phyloP scores from a whole-genome alignment of 805 yeast species.

The Scheffersomyces stipitis region DNA sequence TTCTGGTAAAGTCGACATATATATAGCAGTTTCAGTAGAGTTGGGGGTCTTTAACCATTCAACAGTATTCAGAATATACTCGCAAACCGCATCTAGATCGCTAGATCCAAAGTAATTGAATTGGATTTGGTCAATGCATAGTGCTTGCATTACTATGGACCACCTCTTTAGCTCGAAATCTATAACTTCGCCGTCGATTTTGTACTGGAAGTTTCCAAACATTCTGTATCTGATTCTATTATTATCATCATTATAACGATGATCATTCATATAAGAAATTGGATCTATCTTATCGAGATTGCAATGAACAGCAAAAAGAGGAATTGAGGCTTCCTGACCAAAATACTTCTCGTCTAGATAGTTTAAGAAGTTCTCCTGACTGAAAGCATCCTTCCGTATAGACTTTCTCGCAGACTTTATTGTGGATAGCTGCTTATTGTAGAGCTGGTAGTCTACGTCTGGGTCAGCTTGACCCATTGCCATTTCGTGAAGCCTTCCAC shows the following conservation, averaged over 20 bases:
- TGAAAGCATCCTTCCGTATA: conserved; percentile 23
- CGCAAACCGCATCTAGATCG: not conserved
- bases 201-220: conserved; percentile 23
- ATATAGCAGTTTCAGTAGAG: too few relatives aligned
- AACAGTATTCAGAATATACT: conserved; percentile 2
- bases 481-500: conserved; percentile 29
- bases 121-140: conserved; percentile 1
- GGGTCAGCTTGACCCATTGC: conserved; percentile 21
- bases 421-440: conserved; percentile 2
- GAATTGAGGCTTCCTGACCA: conserved; percentile 14
- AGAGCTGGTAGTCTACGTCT: conserved; percentile 7
- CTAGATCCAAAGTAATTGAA: not conserved
- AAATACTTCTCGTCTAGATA: conserved; percentile 12
- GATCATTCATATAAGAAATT: conserved; percentile 19
- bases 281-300: conserved; percentile 40
- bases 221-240: conserved; percentile 26
- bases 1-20: too few relatives aligned
- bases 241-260: conserved; percentile 24
- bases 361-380: conserved; percentile 15
- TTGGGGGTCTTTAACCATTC: too few relatives aligned
- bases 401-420: too few relatives aligned
- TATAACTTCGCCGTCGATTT: conserved; percentile 1
- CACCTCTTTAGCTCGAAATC: conserved; percentile 5
- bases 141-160: not conserved
- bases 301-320: conserved; percentile 33